Evolutionary conservation across 1,284 basidiomycete species (phyloP).

Genomic region (Psilocybe mexicana): DNA sequence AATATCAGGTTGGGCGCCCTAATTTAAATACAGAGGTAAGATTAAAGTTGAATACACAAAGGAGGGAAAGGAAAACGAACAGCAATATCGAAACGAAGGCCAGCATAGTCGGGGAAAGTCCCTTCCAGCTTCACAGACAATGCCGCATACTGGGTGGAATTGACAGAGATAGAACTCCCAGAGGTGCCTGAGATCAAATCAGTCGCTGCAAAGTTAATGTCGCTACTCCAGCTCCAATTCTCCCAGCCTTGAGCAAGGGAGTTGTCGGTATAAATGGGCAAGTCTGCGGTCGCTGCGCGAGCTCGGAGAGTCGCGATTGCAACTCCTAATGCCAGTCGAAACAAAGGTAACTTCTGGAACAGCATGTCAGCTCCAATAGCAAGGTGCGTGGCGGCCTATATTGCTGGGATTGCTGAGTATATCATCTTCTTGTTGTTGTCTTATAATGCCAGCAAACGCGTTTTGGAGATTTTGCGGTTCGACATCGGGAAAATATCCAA

Average conservation of each 20-base stretch:
- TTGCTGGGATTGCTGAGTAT: not conserved
- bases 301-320: slow-evolving; percentile 17
- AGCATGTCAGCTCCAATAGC: not conserved
- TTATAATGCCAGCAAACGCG: not conserved
- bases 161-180: slow-evolving; percentile 44
- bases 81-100: slow-evolving; percentile 47
- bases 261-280: slow-evolving; percentile 37
- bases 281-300: slow-evolving; percentile 27
- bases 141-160: slow-evolving; percentile 41
- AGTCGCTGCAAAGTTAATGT: slow-evolving; percentile 44
- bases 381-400: not conserved
- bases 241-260: slow-evolving; percentile 46
- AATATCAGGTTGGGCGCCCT: slow-evolving; percentile 39
- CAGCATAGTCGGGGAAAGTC: slow-evolving; percentile 41
- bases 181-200: slow-evolving; percentile 41
- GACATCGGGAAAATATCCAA: not conserved
- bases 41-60: not conserved
- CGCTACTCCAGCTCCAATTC: slow-evolving; percentile 52
- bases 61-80: slow-evolving; percentile 24
- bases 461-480: not conserved
- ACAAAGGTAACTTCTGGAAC: slow-evolving; percentile 8
- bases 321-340: slow-evolving; percentile 17
- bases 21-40: not conserved
- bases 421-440: not conserved
- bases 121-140: slow-evolving; percentile 43